Percentiles rank a stretch among this genome's conserved stretches.
Evolutionary conservation across 768 basidiomycete genomes (phyloP).

Genomic region (Termitomyces sp.): DNA sequence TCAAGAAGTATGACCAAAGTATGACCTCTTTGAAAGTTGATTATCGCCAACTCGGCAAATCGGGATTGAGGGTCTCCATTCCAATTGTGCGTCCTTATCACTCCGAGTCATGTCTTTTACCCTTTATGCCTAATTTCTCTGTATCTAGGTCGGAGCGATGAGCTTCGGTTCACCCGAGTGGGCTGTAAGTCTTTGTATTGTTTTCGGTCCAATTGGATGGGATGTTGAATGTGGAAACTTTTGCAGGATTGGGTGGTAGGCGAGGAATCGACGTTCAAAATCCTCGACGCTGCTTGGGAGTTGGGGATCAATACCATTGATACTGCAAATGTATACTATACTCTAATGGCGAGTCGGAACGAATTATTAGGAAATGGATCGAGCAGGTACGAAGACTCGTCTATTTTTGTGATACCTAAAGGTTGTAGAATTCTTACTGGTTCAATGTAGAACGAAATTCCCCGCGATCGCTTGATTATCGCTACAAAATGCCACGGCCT

Average conservation of each 20-base stretch:
- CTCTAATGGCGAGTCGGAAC: slow-evolving; percentile 38
- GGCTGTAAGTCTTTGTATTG: slow-evolving; percentile 6
- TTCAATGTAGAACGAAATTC: slow-evolving; percentile 7
- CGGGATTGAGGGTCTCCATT: slow-evolving; percentile 15
- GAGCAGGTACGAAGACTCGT: slow-evolving; percentile 25
- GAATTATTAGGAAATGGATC: slow-evolving; percentile 41
- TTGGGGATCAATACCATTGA: slow-evolving; percentile 37
- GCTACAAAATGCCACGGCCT: slow-evolving; percentile 15
- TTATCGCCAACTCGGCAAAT: slow-evolving; percentile 15
- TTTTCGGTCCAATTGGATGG: slow-evolving; percentile 19
- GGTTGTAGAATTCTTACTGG: slow-evolving; percentile 15
- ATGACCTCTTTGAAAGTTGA: slow-evolving; percentile 22
- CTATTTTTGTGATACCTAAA: background rate
- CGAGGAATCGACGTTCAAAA: slow-evolving; percentile 41
- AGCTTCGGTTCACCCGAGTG: slow-evolving; percentile 17
- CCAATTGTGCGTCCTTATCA: slow-evolving; percentile 13
- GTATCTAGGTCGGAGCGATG: slow-evolving; percentile 19
- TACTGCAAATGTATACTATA: slow-evolving; percentile 38
- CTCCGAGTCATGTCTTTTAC: background rate
- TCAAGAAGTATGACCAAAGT: background rate
- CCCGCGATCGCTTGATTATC: slow-evolving; percentile 14
- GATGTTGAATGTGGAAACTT: background rate
- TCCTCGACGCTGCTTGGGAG: slow-evolving; percentile 47
- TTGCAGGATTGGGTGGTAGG: slow-evolving; percentile 46
- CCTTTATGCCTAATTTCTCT: no score